Base-by-base conservation (phyloP, 768 basidiomycete species). In the Floccularia luteovirens region DNA sequence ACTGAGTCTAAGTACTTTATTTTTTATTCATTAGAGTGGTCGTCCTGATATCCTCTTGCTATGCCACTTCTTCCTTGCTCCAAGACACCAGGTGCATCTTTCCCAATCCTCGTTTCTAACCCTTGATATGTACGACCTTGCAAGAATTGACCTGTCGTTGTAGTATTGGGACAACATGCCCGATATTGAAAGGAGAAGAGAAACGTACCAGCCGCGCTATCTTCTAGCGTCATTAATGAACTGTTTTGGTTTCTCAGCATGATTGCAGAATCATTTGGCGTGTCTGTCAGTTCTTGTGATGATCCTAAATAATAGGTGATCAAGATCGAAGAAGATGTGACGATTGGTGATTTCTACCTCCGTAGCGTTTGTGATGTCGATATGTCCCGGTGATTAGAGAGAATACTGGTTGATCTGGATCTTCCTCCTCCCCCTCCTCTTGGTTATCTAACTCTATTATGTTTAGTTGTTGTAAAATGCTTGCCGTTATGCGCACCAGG, bases 21-120 rank as follows among this genome's bases (percentile, higher is more conserved):
- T 28, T 8, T 8, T 28, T 28, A 28, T 28, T 28, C 27, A 8
- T 28, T 28, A 34, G 32, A 14, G 24, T 62, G 60, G 45, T 72
- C 72, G 43, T 86, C 82, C 34, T 72, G 72, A 56, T 98, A 97
- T 7, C 86, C 90, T 45, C 83, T 74, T 27, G 94, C 91, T 33
- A 94, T 83, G 4, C 94, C 94, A 48, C 76, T 86, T 33, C 91
- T 64, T 0, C 94, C 94, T 57, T 94, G 87, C 61, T 96, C 90
- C 43, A 98, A 58, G 28, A 82, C 57, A 45, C 84, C 76, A 0
- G 93, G 92, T 1, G 68, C 73, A 51, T 94, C 89, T 56, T 86
- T 67, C 0, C 89, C 90, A 8, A 82, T 50, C 6, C 85, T 71
- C 16, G 75, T 62, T 43, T 97, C 93, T 19, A 97, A 66, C 1